Conservation (phyloP, 257 asterid species). For the Nicotiana otophora region DNA sequence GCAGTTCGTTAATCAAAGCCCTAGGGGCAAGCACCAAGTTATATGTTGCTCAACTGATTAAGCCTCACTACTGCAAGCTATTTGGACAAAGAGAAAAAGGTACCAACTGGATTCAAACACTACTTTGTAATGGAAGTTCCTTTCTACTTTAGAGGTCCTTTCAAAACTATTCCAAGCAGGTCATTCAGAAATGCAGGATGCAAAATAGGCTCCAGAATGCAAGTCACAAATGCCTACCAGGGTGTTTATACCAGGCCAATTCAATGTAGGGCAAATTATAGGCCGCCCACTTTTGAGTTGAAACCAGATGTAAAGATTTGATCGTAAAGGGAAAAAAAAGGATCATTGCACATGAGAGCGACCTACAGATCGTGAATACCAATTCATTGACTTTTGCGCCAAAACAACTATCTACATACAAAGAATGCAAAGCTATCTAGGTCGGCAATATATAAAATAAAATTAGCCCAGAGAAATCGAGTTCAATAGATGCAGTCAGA, state of each 20-base stretch:
- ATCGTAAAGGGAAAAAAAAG: background rate
- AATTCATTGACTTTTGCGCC: background rate
- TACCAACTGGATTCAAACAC: background rate
- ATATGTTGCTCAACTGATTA: background rate
- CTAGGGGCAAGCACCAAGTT: background rate
- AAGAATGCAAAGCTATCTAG: background rate
- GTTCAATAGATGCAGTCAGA: background rate
- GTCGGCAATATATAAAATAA: background rate
- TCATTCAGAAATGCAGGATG: background rate
- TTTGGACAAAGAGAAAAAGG: background rate
- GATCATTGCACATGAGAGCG: background rate
- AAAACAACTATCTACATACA: background rate
- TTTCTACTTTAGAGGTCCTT: background rate
- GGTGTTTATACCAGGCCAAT: background rate
- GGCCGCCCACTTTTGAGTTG: background rate
- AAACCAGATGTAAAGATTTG: background rate
- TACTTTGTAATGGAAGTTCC: background rate
- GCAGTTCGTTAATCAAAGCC: too few species aligned
- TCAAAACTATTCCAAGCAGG: background rate
- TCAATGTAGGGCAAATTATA: background rate
- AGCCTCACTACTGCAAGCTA: background rate
- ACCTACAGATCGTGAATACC: background rate
- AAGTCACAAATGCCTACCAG: background rate
- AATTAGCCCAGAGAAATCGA: background rate
- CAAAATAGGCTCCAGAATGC: background rate